Percentiles rank a stretch among this genome's conserved stretches.
These are phyloP conservation scores for Alternaria ventricosa DNA, from an alignment of 2,329 filamentous ascomycete species.

Conservation along the genomic window DNA sequence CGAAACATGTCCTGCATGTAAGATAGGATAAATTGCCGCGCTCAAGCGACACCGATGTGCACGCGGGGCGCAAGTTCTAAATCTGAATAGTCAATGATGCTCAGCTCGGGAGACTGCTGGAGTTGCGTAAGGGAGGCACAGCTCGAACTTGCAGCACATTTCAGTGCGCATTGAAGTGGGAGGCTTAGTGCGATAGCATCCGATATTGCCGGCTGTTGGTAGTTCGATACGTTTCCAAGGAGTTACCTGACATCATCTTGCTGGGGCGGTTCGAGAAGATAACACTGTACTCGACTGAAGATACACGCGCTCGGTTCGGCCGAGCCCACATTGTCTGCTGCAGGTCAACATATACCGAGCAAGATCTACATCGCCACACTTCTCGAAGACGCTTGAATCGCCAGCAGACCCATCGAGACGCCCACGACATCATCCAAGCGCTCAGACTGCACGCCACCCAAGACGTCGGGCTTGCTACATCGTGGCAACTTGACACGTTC, in stretches of 20 bases:
- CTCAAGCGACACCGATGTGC: neutral
- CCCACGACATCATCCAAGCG: constrained; percentile 20
- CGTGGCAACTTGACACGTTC: constrained; percentile 21
- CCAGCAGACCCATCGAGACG: constrained; percentile 16
- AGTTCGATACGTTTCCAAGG: neutral
- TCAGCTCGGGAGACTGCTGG: neutral
- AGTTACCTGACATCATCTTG: neutral
- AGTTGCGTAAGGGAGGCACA: neutral
- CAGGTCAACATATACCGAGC: constrained; percentile 1
- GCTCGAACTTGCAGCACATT: neutral
- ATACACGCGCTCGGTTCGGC: constrained; percentile 10
- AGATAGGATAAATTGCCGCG: constrained; percentile 17
- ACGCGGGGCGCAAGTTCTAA: neutral
- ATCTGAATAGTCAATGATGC: neutral
- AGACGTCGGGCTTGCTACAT: constrained; percentile 8
- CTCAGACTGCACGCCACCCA: constrained; percentile 8
- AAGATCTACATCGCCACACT: constrained; percentile 10
- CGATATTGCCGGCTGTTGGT: neutral
- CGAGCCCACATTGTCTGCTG: constrained; percentile 11
- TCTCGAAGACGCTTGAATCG: constrained; percentile 10
- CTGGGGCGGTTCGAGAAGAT: constrained; percentile 12
- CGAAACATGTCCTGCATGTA: constrained; percentile 31
- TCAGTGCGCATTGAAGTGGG: neutral
- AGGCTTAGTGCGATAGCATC: neutral
- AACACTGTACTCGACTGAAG: constrained; percentile 6